phyloP scores from a whole-genome alignment of 75 land plant species.

The Pinus tabuliformis region DNA sequence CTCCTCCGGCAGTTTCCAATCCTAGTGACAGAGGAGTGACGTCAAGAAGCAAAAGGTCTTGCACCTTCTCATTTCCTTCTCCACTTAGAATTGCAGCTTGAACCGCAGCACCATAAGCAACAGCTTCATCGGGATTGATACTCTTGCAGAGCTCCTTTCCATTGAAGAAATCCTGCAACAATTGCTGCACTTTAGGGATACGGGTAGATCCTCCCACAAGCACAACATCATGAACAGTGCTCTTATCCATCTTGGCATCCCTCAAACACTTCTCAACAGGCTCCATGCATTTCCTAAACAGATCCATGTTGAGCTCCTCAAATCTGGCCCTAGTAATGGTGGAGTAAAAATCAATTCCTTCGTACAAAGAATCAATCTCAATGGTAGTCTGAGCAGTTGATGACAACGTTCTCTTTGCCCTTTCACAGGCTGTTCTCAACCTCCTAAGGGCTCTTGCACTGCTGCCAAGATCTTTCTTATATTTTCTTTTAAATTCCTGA shows the following conservation, averaged over 20 bases:
- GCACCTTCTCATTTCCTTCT: conserved; percentile 35
- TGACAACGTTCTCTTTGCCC: conserved; percentile 45
- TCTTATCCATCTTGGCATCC: conserved; percentile 42
- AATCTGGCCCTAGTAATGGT: conserved; percentile 37
- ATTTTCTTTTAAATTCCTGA: conserved; percentile 34
- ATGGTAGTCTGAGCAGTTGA: conserved; percentile 43
- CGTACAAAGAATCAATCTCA: conserved; percentile 43
- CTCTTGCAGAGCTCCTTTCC: conserved; percentile 50
- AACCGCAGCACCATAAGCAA: conserved; percentile 41
- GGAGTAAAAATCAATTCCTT: conserved; percentile 33
- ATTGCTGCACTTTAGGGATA: conserved; percentile 33
- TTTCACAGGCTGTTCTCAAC: conserved; percentile 38
- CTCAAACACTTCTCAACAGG: conserved; percentile 49
- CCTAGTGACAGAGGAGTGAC: conserved; percentile 43
- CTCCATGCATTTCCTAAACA: conserved; percentile 57
- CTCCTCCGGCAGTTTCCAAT: conserved; percentile 44
- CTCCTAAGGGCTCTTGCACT: conserved; percentile 33
- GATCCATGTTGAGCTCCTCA: conserved; percentile 46
- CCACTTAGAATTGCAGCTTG: conserved; percentile 45
- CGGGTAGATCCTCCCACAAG: conserved; percentile 38
- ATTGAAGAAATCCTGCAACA: conserved; percentile 39
- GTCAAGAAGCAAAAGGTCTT: conserved; percentile 32
- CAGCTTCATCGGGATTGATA: conserved; percentile 45
- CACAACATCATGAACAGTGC: conserved; percentile 24
- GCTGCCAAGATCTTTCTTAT: conserved; percentile 35